Conservation (phyloP, 2,329 filamentous ascomycete species). For the Calycina herbarum region DNA sequence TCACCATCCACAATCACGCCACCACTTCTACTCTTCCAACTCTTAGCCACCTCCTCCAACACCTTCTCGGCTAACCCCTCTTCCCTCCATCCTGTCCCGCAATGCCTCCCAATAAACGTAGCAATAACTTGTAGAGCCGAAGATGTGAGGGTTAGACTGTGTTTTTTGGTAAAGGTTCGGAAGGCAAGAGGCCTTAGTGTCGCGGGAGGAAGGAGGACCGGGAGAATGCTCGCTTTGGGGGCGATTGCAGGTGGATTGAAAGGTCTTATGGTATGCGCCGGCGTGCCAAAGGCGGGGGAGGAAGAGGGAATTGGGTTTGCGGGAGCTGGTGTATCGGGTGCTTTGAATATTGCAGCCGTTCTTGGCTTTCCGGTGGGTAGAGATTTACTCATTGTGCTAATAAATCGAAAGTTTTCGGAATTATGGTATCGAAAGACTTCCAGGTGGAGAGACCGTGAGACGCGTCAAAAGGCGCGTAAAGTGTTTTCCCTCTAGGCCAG, state of each 20-base stretch:
- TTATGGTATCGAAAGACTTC: background rate
- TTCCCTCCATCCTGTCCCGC: conserved; percentile 94
- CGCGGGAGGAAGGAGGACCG: conserved; percentile 84
- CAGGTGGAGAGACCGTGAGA: conserved; percentile 11
- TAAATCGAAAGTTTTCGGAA: background rate
- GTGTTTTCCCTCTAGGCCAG: background rate
- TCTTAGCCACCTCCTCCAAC: conserved; percentile 84
- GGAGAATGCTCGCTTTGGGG: conserved; percentile 59
- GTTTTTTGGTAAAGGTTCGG: conserved; percentile 94
- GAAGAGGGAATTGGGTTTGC: conserved; percentile 75
- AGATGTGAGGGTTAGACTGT: conserved; percentile 89
- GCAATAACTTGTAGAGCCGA: conserved; percentile 83
- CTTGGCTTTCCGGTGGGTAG: conserved; percentile 29
- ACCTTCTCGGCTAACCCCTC: conserved; percentile 91
- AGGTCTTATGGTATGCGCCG: conserved; percentile 73
- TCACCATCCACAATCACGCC: conserved; percentile 88
- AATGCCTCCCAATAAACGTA: conserved; percentile 87
- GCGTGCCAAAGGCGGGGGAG: conserved; percentile 87
- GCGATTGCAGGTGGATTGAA: conserved; percentile 42
- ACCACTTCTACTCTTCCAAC: conserved; percentile 87
- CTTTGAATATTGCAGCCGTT: conserved; percentile 34
- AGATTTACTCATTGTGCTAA: conserved; percentile 30
- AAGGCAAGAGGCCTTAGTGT: conserved; percentile 90
- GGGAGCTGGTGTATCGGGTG: conserved; percentile 30
- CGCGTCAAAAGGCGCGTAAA: conserved; percentile 23